A percentile compares a stretch with the other conserved stretches of the same genome.
These are phyloP conservation scores for Microascus cirrosus DNA, from an alignment of 2,329 filamentous ascomycete species.

Conservation along the genomic window DNA sequence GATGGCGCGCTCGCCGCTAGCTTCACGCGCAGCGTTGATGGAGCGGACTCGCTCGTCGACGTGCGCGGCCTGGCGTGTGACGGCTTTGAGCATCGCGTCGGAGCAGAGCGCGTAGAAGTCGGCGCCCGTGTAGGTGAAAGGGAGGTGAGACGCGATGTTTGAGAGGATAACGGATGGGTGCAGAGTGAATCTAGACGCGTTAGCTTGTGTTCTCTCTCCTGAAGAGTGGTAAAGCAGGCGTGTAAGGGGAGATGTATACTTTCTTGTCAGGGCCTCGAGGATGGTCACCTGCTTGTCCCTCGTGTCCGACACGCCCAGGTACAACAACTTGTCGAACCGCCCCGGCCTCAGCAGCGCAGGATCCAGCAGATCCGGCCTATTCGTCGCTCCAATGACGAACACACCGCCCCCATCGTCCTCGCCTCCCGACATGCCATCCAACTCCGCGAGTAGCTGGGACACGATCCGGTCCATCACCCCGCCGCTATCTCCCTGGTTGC, in stretches of 20 bases:
- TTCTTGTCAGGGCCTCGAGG: slow-evolving; percentile 84
- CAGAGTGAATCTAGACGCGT: slow-evolving; percentile 62
- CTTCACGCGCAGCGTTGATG: slow-evolving; percentile 43
- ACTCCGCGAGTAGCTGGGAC: slow-evolving; percentile 82
- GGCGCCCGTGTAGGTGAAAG: slow-evolving; percentile 94
- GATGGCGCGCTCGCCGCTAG: slow-evolving; percentile 34
- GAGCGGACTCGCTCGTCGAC: slow-evolving; percentile 75
- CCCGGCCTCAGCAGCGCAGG: slow-evolving; percentile 81
- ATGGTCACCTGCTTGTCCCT: slow-evolving; percentile 95
- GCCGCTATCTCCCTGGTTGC: slow-evolving; percentile 92
- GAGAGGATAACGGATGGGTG: slow-evolving; percentile 67
- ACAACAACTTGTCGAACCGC: slow-evolving; percentile 97
- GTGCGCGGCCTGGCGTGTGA: slow-evolving; percentile 74
- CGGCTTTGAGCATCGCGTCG: slow-evolving; percentile 97
- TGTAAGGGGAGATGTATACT: slow-evolving; percentile 42
- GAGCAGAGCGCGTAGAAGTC: slow-evolving; percentile 96
- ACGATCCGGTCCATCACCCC: slow-evolving; percentile 98
- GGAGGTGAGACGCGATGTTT: slow-evolving; percentile 63
- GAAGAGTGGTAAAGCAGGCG: background rate
- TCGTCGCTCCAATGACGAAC: slow-evolving; percentile 94
- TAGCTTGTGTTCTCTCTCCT: background rate
- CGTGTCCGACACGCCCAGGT: slow-evolving; percentile 89
- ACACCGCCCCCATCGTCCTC: slow-evolving; percentile 73
- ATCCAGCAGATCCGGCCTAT: slow-evolving; percentile 85
- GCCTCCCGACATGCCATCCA: slow-evolving; percentile 95